Base-by-base conservation (phyloP, 176 grass and related monocot species). In the Avena insularis region DNA sequence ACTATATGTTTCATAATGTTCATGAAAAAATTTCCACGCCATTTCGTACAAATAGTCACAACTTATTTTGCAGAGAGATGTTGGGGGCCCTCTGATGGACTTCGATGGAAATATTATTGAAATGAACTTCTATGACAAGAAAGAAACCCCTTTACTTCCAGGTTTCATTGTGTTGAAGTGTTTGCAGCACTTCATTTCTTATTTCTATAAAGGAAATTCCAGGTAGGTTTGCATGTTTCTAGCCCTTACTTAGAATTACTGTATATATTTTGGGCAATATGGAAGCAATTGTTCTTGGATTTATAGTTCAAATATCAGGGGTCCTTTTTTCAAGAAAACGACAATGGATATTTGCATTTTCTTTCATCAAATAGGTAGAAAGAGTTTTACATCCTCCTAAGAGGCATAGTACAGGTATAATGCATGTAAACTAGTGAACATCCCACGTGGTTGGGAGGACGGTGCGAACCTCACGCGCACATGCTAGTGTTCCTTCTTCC, bases 91-190 rank as follows among this genome's bases (percentile, higher is more conserved):
- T 47, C 15, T 84, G 36, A 61, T 84, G 68, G 69, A 54, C 19
- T 74, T 74, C 31, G 38, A 84, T 46, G 82, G 82, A 29, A 48
- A 84, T 61, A 3, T 85, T 6, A 68, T 85, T n/a, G 83, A 73
- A 36, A 19, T 85, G 60, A 67, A 65, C 5, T 85, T 54, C 36
- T 77, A 85, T 55, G 29, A 85, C 73, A 10, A 15, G 33, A 85
- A 67, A 11, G 83, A 67, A 78, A 85, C 83, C 21, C 83, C 82
- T 85, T 85, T 55, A 5, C 0, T 85, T 55, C 83, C 83, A 55
- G 64, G 83, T 67, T 77, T 78, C 60, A 78, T 85, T 67, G 59
- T 85, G 47, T 78, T 85, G 60, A 67, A 85, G 60, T 85, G 72
- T 55, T 54, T 85, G 31, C 83, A 85, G 20, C 83, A 67, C 29